phyloP scores from a whole-genome alignment of 2,329 filamentous ascomycete genomes.

The Paraphoma sp. region DNA sequence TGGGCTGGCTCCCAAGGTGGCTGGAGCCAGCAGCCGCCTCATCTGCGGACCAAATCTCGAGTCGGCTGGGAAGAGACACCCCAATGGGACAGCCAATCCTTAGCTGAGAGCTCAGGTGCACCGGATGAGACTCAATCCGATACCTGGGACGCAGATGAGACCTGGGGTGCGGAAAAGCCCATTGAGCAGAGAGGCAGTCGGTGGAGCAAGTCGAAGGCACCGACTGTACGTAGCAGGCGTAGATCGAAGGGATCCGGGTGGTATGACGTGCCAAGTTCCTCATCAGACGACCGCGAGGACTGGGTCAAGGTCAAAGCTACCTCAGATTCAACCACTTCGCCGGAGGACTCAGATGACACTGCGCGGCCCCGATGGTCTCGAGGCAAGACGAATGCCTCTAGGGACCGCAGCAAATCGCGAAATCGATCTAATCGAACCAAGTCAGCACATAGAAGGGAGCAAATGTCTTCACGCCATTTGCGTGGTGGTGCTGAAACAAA shows the following conservation, averaged over 20 bases:
- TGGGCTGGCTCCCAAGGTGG: slow-evolving; percentile 10
- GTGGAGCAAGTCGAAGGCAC: neutral
- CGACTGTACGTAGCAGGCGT: neutral
- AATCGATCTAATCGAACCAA: slow-evolving; percentile 1
- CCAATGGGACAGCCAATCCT: slow-evolving; percentile 13
- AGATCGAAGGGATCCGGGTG: neutral
- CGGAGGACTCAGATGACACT: slow-evolving; percentile 17
- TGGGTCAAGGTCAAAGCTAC: slow-evolving; percentile 9
- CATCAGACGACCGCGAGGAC: slow-evolving; percentile 12
- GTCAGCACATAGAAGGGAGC: neutral
- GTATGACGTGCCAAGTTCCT: slow-evolving; percentile 1
- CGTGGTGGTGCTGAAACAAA: neutral
- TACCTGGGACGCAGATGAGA: slow-evolving; percentile 27
- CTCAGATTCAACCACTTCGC: slow-evolving; percentile 11
- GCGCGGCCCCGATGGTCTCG: slow-evolving; percentile 14
- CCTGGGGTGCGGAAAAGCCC: slow-evolving; percentile 14
- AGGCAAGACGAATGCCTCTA: slow-evolving; percentile 2
- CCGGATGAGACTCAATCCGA: slow-evolving; percentile 15
- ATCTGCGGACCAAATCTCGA: slow-evolving; percentile 7
- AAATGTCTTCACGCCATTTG: neutral
- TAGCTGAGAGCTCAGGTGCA: slow-evolving; percentile 15
- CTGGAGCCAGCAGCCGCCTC: slow-evolving; percentile 6
- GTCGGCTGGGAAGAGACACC: slow-evolving; percentile 17
- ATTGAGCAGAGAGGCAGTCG: slow-evolving; percentile 1
- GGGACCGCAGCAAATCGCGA: slow-evolving; percentile 1